Evolutionary conservation across 306 rosid genomes (phyloP).

Genomic region (Dalbergia cultrata): DNA sequence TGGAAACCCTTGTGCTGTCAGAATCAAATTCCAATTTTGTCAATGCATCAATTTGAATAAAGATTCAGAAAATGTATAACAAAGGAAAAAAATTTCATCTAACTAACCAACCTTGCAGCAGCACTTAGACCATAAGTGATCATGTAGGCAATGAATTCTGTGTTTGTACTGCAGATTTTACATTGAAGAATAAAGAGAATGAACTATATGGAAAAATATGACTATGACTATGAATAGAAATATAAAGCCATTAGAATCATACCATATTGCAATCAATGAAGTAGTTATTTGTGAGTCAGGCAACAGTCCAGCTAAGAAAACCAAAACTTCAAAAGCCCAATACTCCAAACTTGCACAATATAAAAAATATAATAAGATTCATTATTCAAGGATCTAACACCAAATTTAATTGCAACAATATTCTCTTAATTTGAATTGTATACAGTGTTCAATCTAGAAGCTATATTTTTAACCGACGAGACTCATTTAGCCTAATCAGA

Average conservation of each 20-base stretch:
- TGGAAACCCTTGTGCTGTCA: conserved; percentile 85
- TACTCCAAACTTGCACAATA: conserved; percentile 78
- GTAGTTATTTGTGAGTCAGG: conserved; percentile 72
- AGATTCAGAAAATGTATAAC: neutral
- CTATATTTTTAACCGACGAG: neutral
- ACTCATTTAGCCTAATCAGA: neutral
- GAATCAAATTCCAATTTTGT: neutral
- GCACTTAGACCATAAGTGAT: conserved; percentile 83
- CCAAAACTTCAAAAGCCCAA: conserved; percentile 91
- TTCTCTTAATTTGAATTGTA: neutral
- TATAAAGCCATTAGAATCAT: conserved; percentile 41
- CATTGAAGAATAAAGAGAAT: neutral
- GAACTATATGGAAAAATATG: neutral
- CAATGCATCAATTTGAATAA: conserved; percentile 13
- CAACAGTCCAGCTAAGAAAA: conserved; percentile 79
- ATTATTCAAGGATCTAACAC: conserved; percentile 5
- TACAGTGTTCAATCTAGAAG: neutral
- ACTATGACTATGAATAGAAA: neutral
- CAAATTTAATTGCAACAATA: neutral
- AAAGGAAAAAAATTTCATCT: neutral
- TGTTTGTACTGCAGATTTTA: conserved; percentile 63
- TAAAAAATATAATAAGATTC: conserved; percentile 31
- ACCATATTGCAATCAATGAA: conserved; percentile 90
- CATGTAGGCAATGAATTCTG: conserved; percentile 75
- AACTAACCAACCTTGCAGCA: conserved; percentile 85